Evolutionary conservation across 352 stramenopile genomes (phyloP).

Genomic region (Phytophthora pisi): DNA sequence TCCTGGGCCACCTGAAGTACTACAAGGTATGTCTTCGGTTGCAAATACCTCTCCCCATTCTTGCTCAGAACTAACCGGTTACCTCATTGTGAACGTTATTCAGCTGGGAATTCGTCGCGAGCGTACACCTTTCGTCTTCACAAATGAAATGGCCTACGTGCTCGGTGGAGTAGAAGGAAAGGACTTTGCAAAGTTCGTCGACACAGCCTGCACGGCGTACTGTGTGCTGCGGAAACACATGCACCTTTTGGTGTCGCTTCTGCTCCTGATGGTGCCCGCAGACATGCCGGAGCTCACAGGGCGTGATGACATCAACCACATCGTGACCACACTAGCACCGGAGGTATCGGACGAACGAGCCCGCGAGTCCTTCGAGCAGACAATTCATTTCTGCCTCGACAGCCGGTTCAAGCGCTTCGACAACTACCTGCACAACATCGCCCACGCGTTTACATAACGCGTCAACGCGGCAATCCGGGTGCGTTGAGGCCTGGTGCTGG

Average conservation of each 20-base stretch:
- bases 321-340: conserved; percentile 65
- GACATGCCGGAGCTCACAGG: conserved; percentile 82
- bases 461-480: conserved; percentile 8
- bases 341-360: conserved; percentile 69
- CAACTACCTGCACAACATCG: conserved; percentile 77
- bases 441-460: conserved; percentile 38
- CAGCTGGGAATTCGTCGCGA: conserved; percentile 80
- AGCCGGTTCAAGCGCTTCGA: conserved; percentile 85
- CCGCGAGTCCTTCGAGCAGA: conserved; percentile 58
- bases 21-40: conserved; percentile 10
- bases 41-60: neutral
- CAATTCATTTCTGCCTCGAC: conserved; percentile 69
- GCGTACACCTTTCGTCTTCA: conserved; percentile 87
- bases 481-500: conserved; percentile 16
- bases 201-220: conserved; percentile 69
- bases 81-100: neutral
- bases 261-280: conserved; percentile 84
- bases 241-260: conserved; percentile 78
- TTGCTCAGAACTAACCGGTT: neutral
- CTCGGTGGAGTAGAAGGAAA: conserved; percentile 67
- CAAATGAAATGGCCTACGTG: conserved; percentile 84
- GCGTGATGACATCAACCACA: conserved; percentile 82
- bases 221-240: conserved; percentile 83
- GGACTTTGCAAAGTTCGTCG: conserved; percentile 65
- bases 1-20: conserved; percentile 87